Percentiles rank a stretch among this genome's conserved stretches.
These are phyloP conservation scores for Rhizopogon sp. DNA, from an alignment of 768 basidiomycete genomes.

Conservation along the genomic window DNA sequence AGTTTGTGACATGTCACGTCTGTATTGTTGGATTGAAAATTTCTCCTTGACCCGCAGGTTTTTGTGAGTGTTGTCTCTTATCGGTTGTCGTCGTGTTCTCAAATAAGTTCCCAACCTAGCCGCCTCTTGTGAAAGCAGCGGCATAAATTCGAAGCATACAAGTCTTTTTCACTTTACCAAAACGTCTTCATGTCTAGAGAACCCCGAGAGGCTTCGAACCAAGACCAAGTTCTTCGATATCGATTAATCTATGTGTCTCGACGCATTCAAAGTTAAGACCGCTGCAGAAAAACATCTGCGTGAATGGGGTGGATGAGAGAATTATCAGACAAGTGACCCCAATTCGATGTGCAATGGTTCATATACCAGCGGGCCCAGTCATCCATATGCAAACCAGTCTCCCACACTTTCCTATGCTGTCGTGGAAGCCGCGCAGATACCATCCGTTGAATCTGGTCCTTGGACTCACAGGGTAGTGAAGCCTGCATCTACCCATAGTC, in stretches of 20 bases:
- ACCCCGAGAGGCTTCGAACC: conserved; percentile 78
- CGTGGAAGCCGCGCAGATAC: no score
- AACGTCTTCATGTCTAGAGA: conserved; percentile 72
- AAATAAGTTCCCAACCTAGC: conserved; percentile 30
- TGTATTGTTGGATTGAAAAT: background rate
- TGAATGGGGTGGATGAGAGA: conserved; percentile 54
- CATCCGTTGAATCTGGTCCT: no score
- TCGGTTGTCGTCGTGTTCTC: conserved; percentile 13
- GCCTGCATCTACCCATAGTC: no score
- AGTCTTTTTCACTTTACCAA: conserved; percentile 74
- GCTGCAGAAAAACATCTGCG: conserved; percentile 67
- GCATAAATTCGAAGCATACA: conserved; percentile 45
- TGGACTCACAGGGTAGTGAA: no score
- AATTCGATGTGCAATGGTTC: no score
- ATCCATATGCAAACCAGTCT: no score
- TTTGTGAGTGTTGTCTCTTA: conserved; percentile 52
- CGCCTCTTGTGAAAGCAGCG: conserved; percentile 56
- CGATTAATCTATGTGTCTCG: conserved; percentile 59
- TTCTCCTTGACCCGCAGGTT: conserved; percentile 39
- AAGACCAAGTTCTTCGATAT: conserved; percentile 65
- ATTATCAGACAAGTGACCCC: conserved; percentile 8
- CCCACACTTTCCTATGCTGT: no score
- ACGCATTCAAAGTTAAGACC: conserved; percentile 71
- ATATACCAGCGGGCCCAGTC: no score
- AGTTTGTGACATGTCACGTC: conserved; percentile 37